Base-by-base conservation (phyloP, 2,329 filamentous ascomycete genomes). In the Penicillium sp. region DNA sequence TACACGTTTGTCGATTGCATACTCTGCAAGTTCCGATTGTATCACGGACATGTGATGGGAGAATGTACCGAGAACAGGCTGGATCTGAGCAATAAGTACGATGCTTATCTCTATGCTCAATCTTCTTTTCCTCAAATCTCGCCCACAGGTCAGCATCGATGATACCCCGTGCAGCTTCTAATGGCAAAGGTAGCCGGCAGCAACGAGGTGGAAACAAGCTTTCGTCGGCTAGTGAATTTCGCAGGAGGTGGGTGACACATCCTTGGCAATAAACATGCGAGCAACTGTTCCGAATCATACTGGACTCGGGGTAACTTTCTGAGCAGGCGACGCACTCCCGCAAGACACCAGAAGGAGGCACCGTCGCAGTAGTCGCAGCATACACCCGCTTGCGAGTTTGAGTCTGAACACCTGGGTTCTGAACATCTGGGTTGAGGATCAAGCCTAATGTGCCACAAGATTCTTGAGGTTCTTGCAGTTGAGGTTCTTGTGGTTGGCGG, bases 131-230 rank as follows among this genome's bases (percentile, higher is more conserved):
- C 29, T 68, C 57, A 17, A 65, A 66, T 12, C n/a, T 13, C 13
- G 12, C 42, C 23, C 33, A 54, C 9, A 61, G 10, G 1, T 50
- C 55, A 23, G 31, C 21, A 10, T 47, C 45, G 9, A 70, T 48
- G 35, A 63, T 57, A 4, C 42, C 21, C 1, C 53, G 48, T 12
- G 57, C 49, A 8, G 33, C 25, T 6, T 42, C 40, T 2, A 67
- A 37, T 8, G 62, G 55, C n/a, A 71, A 68, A 1, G 46, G 6
- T 38, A 62, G 25, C 13, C 62, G 59, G 48, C 70, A 73, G 50
- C 70, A 73, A 13, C 66, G 62, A 10, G 68, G 68, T 15, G 71
- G 71, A 49, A 68, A 72, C 1, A 70, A 43, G 1, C 63, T 57
- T 41, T 71, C 63, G 31, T 71, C 68, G 0, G 33, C 57, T 2